Conservation (phyloP, 2,329 filamentous ascomycete species). For the Beauveria pseudobassiana region DNA sequence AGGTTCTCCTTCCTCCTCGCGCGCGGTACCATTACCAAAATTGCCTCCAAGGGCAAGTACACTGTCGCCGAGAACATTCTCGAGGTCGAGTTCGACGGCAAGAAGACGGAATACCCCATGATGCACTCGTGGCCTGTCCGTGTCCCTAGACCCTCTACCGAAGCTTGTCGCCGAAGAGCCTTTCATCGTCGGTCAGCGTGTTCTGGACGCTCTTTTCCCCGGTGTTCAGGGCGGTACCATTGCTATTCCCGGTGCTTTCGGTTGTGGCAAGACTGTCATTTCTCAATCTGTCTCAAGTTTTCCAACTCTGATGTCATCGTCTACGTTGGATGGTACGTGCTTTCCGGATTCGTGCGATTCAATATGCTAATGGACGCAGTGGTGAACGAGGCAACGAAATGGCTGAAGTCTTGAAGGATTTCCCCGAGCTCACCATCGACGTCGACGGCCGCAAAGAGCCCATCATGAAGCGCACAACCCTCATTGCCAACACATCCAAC, state of each 20-base stretch:
- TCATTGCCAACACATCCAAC: conserved; percentile 99
- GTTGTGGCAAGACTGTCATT: conserved; percentile 99
- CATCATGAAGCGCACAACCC: conserved; percentile 98
- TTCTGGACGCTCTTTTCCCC: conserved; percentile 92
- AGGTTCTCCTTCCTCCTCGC: conserved; percentile 83
- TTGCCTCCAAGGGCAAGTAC: conserved; percentile 83
- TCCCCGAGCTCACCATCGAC: conserved; percentile 93
- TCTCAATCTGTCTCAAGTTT: conserved; percentile 97
- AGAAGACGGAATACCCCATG: conserved; percentile 91
- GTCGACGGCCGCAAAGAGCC: conserved; percentile 92
- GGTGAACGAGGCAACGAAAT: conserved; percentile 98
- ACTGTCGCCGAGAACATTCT: conserved; percentile 91
- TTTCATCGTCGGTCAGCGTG: conserved; percentile 93
- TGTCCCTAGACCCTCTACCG: conserved; percentile 83
- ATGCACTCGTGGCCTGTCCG: conserved; percentile 99
- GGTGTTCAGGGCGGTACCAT: conserved; percentile 95
- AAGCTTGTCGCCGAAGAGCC: conserved; percentile 84
- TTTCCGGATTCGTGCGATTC: conserved; percentile 21
- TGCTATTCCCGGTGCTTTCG: conserved; percentile 96
- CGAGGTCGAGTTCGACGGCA: conserved; percentile 94
- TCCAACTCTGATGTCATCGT: conserved; percentile 99
- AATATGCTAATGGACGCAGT: conserved; percentile 16
- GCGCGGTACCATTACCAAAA: conserved; percentile 88
- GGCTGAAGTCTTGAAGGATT: conserved; percentile 99
- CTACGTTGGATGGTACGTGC: conserved; percentile 66